Evolutionary conservation across 495 filamentous ascomycete species (phyloP), one percentile per base, ranked within the genome.

Genomic region (Margaritispora aquatica): DNA sequence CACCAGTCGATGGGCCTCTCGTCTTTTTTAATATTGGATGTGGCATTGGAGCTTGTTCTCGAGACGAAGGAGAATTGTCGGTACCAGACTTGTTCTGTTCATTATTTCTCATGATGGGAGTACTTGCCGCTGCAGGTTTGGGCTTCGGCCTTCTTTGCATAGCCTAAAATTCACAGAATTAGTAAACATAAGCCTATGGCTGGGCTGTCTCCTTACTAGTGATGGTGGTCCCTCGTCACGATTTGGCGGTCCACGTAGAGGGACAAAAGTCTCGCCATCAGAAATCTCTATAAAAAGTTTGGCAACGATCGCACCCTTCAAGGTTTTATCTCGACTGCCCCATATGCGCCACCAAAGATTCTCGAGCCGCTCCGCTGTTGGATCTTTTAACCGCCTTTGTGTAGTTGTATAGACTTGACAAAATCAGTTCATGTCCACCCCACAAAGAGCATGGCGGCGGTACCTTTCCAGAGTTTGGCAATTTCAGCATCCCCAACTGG

Each of bases 341-440:
- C 78, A 79, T 52, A 82, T 77, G 54, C 79, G 78, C 73, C 78
- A 80, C 79, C 79, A 82, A 49, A 78, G 80, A 56, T 81, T 78
- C 64, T 82, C 77, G 38, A 80, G 66, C 23, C 79, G 77, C 38
- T 73, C 72, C 1, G 78, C 77, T 15, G 74, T 80, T 31, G 79
- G 79, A 65, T 82, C 79, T 51, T 73, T 65, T 34, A 80, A 70
- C 56, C 72, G 69, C 53, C 76, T 71, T 20, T 74, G 76, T 0
- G 76, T 80, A 10, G 77, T 80, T 2, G 77, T 76, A 56, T 80
- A 82, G 22, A 76, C 79, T 82, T 62, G 27, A 4, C 52, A 21
- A 61, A n/a, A 59, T 65, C 60, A 63, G 54, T 53, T 59, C 22
- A 51, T 51, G 38, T n/a, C 34, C 54, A 29, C 38, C 53, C 46